phyloP scores from a whole-genome alignment of 2,329 filamentous ascomycete species.

The Penicillium sp. region DNA sequence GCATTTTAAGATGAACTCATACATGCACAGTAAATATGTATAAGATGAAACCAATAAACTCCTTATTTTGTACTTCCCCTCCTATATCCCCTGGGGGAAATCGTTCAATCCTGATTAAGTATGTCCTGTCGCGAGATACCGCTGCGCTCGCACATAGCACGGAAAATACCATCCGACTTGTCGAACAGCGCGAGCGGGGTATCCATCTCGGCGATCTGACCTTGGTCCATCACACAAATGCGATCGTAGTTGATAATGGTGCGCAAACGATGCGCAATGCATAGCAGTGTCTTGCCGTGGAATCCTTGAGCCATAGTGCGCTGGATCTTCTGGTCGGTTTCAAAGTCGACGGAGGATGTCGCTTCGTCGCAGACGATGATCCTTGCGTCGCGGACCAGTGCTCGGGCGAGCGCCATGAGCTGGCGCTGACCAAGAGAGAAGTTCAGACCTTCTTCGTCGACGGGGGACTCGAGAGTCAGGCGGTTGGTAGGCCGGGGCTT shows the following conservation, averaged over 20 bases:
- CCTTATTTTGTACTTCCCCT: slow-evolving; percentile 1
- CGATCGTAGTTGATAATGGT: slow-evolving; percentile 94
- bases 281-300: slow-evolving; percentile 81
- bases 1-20: not conserved
- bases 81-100: not conserved
- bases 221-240: slow-evolving; percentile 94
- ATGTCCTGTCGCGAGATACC: slow-evolving; percentile 62
- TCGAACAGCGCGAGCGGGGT: slow-evolving; percentile 74
- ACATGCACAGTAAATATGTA: not conserved
- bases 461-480: slow-evolving; percentile 67
- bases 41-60: not conserved
- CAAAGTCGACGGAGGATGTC: slow-evolving; percentile 89
- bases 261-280: slow-evolving; percentile 87
- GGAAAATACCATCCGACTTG: slow-evolving; percentile 71
- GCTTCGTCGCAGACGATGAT: slow-evolving; percentile 98
- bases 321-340: slow-evolving; percentile 96
- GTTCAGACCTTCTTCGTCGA: slow-evolving; percentile 94
- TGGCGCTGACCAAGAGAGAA: slow-evolving; percentile 95
- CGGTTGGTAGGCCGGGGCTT: slow-evolving; percentile 41
- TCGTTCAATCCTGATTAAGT: slow-evolving; percentile 8
- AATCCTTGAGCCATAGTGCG: slow-evolving; percentile 82
- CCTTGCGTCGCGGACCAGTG: slow-evolving; percentile 79
- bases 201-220: slow-evolving; percentile 83
- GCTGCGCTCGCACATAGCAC: slow-evolving; percentile 84
- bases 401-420: slow-evolving; percentile 89